Evolutionary conservation across 805 yeast genomes (phyloP).

Genomic region (Candida silvatica): DNA sequence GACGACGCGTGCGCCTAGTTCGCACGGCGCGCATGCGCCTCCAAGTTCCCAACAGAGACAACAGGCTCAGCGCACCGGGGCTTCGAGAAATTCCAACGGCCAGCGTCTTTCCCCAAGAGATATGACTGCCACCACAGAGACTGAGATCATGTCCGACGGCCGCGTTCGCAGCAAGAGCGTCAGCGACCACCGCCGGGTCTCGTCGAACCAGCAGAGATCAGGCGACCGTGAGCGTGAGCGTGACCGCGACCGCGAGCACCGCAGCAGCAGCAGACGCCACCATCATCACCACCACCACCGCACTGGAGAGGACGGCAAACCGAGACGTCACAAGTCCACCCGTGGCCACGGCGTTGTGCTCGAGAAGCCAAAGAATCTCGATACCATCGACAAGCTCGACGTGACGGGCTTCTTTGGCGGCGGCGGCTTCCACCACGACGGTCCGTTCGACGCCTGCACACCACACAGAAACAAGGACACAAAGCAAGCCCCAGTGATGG

Average conservation of each 20-base stretch:
- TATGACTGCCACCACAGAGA: slow-evolving; percentile 16
- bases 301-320: slow-evolving; percentile 13
- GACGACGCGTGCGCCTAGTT: slow-evolving; percentile 6
- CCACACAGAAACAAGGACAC: slow-evolving; percentile 83
- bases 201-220: not conserved
- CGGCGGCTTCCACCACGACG: slow-evolving; percentile 95
- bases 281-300: slow-evolving; percentile 11
- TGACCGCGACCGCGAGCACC: not conserved
- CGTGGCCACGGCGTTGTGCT: too few relatives aligned
- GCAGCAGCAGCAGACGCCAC: slow-evolving; percentile 7
- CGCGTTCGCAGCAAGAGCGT: slow-evolving; percentile 24
- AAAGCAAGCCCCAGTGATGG: slow-evolving; percentile 82
- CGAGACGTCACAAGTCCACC: slow-evolving; percentile 26
- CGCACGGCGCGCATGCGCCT: too few relatives aligned
- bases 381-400: slow-evolving; percentile 90
- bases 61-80: slow-evolving; percentile 1
- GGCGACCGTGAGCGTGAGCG: slow-evolving; percentile 2
- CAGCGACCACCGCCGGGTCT: slow-evolving; percentile 12
- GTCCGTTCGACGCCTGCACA: slow-evolving; percentile 97
- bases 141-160: slow-evolving; percentile 21
- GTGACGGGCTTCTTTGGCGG: slow-evolving; percentile 93
- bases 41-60: not conserved
- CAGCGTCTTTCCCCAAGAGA: slow-evolving; percentile 3
- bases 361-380: slow-evolving; percentile 65
- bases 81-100: slow-evolving; percentile 1